These are phyloP conservation scores for Botrytis deweyae DNA, from an alignment of 2,329 filamentous ascomycete species.

Conservation along the genomic window DNA sequence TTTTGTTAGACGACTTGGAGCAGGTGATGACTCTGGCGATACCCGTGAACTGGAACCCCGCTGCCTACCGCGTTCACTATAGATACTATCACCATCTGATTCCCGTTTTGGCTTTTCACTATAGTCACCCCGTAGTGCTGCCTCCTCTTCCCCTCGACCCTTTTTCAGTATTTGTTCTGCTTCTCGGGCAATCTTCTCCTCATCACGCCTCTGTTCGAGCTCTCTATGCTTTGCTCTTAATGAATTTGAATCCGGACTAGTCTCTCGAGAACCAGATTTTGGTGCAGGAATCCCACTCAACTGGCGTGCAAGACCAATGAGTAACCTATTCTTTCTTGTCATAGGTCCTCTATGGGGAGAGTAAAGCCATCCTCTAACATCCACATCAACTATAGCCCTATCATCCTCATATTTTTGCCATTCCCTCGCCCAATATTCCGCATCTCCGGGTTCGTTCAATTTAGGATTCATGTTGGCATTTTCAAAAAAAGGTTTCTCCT, in stretches of 20 bases:
- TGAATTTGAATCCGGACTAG: conserved; percentile 35
- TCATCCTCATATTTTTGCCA: conserved; percentile 81
- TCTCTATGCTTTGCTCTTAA: conserved; percentile 42
- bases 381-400: conserved; percentile 85
- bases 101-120: conserved; percentile 61
- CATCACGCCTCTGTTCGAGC: conserved; percentile 53
- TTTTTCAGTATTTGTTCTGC: conserved; percentile 73
- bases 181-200: conserved; percentile 69
- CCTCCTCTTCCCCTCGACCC: conserved; percentile 69
- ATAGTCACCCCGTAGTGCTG: conserved; percentile 70
- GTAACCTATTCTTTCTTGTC: conserved; percentile 79
- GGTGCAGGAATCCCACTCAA: conserved; percentile 76
- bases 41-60: conserved; percentile 26
- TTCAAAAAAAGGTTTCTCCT: conserved; percentile 37
- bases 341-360: conserved; percentile 80
- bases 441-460: conserved; percentile 52
- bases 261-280: conserved; percentile 33
- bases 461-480: conserved; percentile 44
- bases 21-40: conserved; percentile 36
- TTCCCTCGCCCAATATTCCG: conserved; percentile 73
- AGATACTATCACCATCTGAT: conserved; percentile 41
- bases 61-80: conserved; percentile 29
- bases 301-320: conserved; percentile 83
- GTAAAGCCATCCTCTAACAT: conserved; percentile 95
- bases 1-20: conserved; percentile 44